Base-by-base conservation (phyloP, 1,284 basidiomycete genomes). In the Melampsora abietis-canadensis region DNA sequence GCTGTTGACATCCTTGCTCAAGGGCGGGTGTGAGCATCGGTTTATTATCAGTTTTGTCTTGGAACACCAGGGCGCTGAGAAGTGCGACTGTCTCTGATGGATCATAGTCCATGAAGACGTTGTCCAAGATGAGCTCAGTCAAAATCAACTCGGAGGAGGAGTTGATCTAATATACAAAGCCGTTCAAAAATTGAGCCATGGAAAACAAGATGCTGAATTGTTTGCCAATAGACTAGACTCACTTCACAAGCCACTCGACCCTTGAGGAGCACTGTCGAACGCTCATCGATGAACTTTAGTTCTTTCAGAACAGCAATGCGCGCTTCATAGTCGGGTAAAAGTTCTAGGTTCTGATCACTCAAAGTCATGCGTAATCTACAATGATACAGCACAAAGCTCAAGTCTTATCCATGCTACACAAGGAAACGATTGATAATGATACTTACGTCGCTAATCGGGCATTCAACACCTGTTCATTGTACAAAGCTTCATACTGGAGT, bases 211-310 rank as follows among this genome's bases (percentile, higher is more conserved):
- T 17, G n/a, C 17, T n/a, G 10, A 51, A 67, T 47, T 21, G 37
- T 24, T 62, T 68, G 7, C 27, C 48, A 72, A 70, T 47, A 57
- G 51, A 24, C 30, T n/a, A 37, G 54, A 79, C 80, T 67, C 76
- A 92, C 92, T 85, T 98, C 96, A 84, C 96, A 98, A 24, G 96
- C 96, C 12, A 98, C 96, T 62, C 96, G 88, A 14, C 96, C 96
- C 81, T 99, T 99, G 76, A 98, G 86, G 30, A 94, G 86, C 0
- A 99, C 94, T 0, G 94, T 98, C 40, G 91, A 90, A 78, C 95
- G 92, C 63, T 93, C 90, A 81, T 96, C 90, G 78, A 97, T 92
- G 81, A 96, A 95, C 77, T 91, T 88, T 30, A 99, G 86, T 68
- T 92, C 90, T 80, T 95, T 90, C 62, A 99, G 86, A 0, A 98